Evolutionary conservation across 2,329 filamentous ascomycete genomes (phyloP).

Genomic region (Aspergillus neotritici): DNA sequence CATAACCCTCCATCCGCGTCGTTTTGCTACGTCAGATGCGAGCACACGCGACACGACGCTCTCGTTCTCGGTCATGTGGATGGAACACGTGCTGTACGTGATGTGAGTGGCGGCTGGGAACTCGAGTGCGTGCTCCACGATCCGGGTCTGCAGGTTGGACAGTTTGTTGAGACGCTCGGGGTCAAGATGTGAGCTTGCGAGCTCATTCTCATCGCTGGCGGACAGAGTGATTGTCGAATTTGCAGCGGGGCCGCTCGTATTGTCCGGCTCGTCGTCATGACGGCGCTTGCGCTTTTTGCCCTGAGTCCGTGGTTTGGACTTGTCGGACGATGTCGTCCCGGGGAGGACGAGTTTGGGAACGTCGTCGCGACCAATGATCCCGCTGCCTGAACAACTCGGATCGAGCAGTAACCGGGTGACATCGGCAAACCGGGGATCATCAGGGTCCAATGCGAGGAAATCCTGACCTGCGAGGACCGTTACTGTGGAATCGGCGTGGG

Average conservation of each 20-base stretch:
- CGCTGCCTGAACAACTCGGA: constrained; percentile 91
- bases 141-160: constrained; percentile 71
- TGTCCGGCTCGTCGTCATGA: constrained; percentile 13
- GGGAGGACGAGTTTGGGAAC: constrained; percentile 63
- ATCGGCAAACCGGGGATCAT: constrained; percentile 54
- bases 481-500: constrained; percentile 63
- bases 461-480: constrained; percentile 69
- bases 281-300: constrained; percentile 43
- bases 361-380: constrained; percentile 84
- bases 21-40: constrained; percentile 58
- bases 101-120: constrained; percentile 72
- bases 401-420: constrained; percentile 83
- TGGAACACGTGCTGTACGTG: constrained; percentile 90
- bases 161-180: constrained; percentile 64
- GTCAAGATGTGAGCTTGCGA: constrained; percentile 41
- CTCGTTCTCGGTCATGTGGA: constrained; percentile 86
- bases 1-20: constrained; percentile 72
- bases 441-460: constrained; percentile 70
- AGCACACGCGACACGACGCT: constrained; percentile 70
- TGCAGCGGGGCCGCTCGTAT: constrained; percentile 3
- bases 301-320: constrained; percentile 10
- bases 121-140: constrained; percentile 75
- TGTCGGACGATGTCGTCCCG: constrained; percentile 11
- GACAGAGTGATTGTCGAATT: constrained; percentile 13
- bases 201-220: constrained; percentile 34